phyloP scores from a whole-genome alignment of 2,329 filamentous ascomycete species.

The Arthrobotrys sinensis region DNA sequence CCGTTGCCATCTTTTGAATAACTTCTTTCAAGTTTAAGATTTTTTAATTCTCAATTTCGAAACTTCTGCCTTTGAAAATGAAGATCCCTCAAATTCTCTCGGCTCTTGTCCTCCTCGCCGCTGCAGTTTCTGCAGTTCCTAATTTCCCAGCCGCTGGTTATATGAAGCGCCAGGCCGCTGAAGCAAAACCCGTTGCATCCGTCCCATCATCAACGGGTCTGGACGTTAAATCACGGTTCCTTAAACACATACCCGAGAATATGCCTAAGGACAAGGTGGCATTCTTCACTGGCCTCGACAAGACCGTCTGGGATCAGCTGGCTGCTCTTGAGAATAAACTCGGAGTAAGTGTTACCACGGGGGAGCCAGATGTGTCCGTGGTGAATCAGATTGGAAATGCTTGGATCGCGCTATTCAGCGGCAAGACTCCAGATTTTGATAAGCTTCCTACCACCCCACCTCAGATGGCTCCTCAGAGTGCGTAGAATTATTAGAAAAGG shows the following conservation, averaged over 20 bases:
- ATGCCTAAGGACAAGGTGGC: background rate
- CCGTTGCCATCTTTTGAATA: background rate
- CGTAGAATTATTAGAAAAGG: no score
- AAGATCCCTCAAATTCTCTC: constrained; percentile 18
- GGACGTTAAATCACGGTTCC: background rate
- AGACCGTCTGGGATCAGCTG: constrained; percentile 7
- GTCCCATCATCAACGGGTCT: background rate
- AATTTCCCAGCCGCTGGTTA: background rate
- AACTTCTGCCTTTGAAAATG: background rate
- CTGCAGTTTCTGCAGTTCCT: background rate
- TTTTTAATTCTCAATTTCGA: background rate
- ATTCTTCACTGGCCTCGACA: background rate
- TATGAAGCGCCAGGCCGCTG: background rate
- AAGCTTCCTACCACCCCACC: background rate
- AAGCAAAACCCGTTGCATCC: no score
- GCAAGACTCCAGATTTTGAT: constrained; percentile 6
- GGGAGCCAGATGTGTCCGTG: background rate
- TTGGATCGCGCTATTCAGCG: constrained; percentile 1
- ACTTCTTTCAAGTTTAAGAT: no score
- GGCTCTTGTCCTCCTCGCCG: background rate
- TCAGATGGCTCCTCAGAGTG: no score
- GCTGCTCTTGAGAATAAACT: constrained; percentile 10
- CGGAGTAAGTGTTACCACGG: background rate
- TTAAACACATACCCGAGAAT: background rate
- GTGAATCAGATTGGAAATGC: constrained; percentile 8